Base-by-base conservation (phyloP, 805 yeast species). In the Metschnikowia orientalis region DNA sequence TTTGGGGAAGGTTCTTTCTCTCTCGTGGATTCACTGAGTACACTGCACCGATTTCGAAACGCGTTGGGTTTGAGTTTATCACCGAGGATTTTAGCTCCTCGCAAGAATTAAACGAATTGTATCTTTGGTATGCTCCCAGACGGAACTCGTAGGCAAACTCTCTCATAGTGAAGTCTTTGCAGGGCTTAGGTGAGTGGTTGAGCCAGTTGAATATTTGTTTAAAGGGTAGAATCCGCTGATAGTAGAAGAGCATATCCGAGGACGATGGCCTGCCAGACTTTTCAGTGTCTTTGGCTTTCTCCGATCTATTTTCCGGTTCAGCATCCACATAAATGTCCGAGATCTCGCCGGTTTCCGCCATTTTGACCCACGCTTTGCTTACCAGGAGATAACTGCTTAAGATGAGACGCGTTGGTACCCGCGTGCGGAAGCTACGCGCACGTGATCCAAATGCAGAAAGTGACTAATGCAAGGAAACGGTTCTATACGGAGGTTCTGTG, bases 31-130 rank as follows among this genome's bases (percentile, higher is more conserved):
- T 86, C 10, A 82, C 79, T 2, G 86, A 71, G 54, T 88, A 92
- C 4, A 88, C 80, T 0, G 97, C 95, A 19, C 98, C 98, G 30
- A 92, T 74, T 61, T 92, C 98, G 54, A 92, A 92, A 57, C 98
- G 79, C 21, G 83, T 78, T 1, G 98, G 98, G 38, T 78, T 77
- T 10, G 86, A 73, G 30, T 63, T 69, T 13, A 81, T 69, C 3
- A 89, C 90, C 8, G 84, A 77, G n/a, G 71, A 63, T 51, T 83
- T 85, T 61, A 92, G 86, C 28, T 84, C 95, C 26, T 77, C 83
- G 14, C 67, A 68, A 3, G 73, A 63, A 1, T 62, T 59, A 47
- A 72, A 92, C 1, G 96, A 83, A 51, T 81, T 82, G 62, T 89
- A 90, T 46, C 98, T 81, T 46, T 85, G 82, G 54, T 90, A 92